These are phyloP conservation scores for Fusarium albosuccineum DNA, from an alignment of 2,329 filamentous ascomycete species.

Conservation along the genomic window DNA sequence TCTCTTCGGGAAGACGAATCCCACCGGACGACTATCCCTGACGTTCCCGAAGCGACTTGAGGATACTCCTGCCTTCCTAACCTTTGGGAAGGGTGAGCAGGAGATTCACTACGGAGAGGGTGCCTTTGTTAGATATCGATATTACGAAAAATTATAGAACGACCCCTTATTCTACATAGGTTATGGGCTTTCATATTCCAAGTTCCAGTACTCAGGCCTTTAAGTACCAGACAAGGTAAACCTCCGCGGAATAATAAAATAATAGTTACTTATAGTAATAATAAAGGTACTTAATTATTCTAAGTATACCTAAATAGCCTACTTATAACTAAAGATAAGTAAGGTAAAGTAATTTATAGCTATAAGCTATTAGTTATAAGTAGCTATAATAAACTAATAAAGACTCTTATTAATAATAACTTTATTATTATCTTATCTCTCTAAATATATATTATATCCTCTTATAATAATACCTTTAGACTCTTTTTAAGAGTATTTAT, in stretches of 20 bases:
- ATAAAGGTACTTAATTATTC: no score
- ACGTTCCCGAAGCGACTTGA: conserved; percentile 54
- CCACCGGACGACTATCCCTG: conserved; percentile 71
- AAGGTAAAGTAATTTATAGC: no score
- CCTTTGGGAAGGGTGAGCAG: conserved; percentile 7
- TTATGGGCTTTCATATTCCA: conserved; percentile 74
- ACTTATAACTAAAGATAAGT: no score
- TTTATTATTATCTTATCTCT: no score
- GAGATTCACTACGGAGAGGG: conserved; percentile 72
- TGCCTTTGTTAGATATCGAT: conserved; percentile 78
- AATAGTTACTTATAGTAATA: no score
- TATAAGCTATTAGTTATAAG: no score
- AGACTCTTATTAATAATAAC: no score
- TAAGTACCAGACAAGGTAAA: background rate
- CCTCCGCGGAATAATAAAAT: background rate
- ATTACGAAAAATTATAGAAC: conserved; percentile 65
- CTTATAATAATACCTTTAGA: no score
- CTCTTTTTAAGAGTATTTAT: no score
- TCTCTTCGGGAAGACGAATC: conserved; percentile 70
- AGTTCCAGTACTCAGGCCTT: conserved; percentile 52
- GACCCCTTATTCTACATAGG: conserved; percentile 75
- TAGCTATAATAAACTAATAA: no score
- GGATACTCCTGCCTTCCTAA: conserved; percentile 21
- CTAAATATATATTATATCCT: no score
- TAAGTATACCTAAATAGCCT: no score